Base-by-base conservation (phyloP, 768 basidiomycete genomes). In the Agrocybe praecox region DNA sequence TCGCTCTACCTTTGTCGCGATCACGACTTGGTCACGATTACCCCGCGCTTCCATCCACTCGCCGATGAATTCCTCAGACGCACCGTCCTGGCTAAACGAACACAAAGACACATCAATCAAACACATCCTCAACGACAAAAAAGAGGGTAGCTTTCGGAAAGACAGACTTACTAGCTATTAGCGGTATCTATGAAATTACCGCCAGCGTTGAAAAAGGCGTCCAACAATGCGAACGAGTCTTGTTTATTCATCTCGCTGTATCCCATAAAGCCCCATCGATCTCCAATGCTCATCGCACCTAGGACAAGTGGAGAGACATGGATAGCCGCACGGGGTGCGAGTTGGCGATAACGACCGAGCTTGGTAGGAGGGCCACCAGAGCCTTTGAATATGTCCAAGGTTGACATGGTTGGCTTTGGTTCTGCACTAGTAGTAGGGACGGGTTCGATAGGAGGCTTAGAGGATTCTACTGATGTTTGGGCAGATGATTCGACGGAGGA, bases 101-200 rank as follows among this genome's bases (percentile, higher is more conserved):
- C 43, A n/a, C 10, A 45, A n/a, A 46, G 44, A 8, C 44, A 40
- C 22, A 43, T 47, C 19, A 24, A 24, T 42, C 9, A 29, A 14
- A 21, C 18, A 22, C 46, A 23, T 21, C 9, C 3, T 21, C 14
- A n/a, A 10, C 42, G 29, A 19, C 3, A 33, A 8, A 33, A 47
- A n/a, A n/a, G n/a, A n/a, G n/a, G n/a, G n/a, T n/a, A n/a, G n/a
- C n/a, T n/a, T n/a, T n/a, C n/a, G n/a, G n/a, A n/a, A n/a, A n/a
- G n/a, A n/a, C n/a, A n/a, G 26, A 60, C 69, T 62, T 49, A 74
- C 76, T 80, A 82, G 62, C 61, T 67, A 55, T 77, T 80, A 2
- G 81, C 77, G 0, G 79, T 80, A 51, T 80, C 79, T 55, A 81
- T 77, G 49, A 80, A 76, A 60, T 81, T 80, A 1, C 81, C 80